Evolutionary conservation across 441 rosid genomes (phyloP).

Genomic region (Erodium moschatum): DNA sequence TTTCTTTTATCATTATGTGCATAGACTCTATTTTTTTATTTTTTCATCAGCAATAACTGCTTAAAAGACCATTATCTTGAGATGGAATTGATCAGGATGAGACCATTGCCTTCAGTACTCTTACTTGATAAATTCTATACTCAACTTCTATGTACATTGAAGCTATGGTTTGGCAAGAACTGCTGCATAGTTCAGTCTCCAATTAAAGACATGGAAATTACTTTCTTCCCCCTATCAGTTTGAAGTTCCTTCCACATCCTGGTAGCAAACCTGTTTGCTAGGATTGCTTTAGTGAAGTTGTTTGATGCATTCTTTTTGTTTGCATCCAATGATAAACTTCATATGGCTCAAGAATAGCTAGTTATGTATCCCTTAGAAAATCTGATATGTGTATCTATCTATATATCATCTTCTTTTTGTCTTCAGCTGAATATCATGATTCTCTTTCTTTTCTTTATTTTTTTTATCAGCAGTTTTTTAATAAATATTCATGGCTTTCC

Average conservation of each 20-base stretch:
- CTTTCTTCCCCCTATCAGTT: conserved; percentile 3
- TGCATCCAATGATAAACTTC: neutral
- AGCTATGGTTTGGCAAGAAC: conserved; percentile 6
- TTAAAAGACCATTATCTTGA: neutral
- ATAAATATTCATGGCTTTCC: too few relatives aligned
- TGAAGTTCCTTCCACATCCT: neutral
- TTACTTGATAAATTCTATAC: neutral
- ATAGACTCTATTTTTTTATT: neutral
- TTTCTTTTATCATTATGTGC: neutral
- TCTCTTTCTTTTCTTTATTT: neutral
- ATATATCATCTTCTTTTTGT: neutral
- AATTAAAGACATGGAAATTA: neutral
- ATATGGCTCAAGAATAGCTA: neutral
- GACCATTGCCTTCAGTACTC: conserved; percentile 4
- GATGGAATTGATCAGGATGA: neutral
- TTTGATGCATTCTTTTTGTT: conserved; percentile 1
- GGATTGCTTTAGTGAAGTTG: neutral
- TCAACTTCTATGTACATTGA: neutral
- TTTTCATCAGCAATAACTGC: neutral
- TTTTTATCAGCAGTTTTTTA: neutral
- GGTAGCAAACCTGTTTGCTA: neutral
- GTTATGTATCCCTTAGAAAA: neutral
- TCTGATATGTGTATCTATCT: neutral
- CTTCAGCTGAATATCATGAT: neutral
- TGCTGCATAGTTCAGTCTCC: conserved; percentile 4